Conservation (phyloP, 2,329 filamentous ascomycete species). For the Aspergillus sp. region DNA sequence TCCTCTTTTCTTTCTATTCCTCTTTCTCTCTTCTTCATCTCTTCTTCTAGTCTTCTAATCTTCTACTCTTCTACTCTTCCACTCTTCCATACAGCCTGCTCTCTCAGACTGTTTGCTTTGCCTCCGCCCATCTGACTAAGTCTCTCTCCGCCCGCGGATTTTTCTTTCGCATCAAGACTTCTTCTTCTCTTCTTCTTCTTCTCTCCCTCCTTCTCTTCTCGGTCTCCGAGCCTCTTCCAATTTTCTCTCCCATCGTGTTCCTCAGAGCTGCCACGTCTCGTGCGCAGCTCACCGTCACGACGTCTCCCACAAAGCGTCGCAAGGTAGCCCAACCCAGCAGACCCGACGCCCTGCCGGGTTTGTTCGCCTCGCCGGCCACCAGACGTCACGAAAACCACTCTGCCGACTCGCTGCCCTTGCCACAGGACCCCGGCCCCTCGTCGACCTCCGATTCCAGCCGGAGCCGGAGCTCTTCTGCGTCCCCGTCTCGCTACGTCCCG, state of each 20-base stretch:
- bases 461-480: constrained; percentile 19
- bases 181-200: constrained; percentile 1
- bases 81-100: too few relatives aligned
- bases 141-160: too few relatives aligned
- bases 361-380: constrained; percentile 23
- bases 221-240: constrained; percentile 2
- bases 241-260: constrained; percentile 11
- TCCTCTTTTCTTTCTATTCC: constrained; percentile 2
- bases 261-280: constrained; percentile 35
- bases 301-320: constrained; percentile 42
- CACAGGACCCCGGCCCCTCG: constrained; percentile 12
- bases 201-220: not conserved
- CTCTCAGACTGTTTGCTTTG: too few relatives aligned
- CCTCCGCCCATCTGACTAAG: too few relatives aligned
- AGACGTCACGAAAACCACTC: constrained; percentile 24
- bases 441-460: constrained; percentile 16
- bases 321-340: constrained; percentile 37
- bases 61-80: too few relatives aligned
- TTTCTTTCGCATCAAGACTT: too few relatives aligned
- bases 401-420: constrained; percentile 15
- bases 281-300: constrained; percentile 40
- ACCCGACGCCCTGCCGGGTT: constrained; percentile 24
- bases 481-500: constrained; percentile 41
- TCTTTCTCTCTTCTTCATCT: constrained; percentile 5
- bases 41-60: too few relatives aligned